Conservation (phyloP, 352 stramenopile species). For the Halophytophthora batemanensis region DNA sequence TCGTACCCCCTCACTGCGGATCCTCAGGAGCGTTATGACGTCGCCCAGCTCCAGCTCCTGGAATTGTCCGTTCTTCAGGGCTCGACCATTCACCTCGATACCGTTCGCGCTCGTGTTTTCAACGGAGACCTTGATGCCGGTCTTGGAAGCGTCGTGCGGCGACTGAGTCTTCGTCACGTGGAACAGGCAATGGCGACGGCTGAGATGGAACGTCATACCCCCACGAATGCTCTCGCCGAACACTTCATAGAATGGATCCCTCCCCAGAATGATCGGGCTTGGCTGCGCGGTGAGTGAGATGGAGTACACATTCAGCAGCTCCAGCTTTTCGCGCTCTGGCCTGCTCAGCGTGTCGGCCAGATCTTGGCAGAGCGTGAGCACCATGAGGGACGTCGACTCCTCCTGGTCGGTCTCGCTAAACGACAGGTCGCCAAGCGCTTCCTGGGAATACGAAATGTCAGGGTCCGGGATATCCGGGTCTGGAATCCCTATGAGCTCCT, state of each 20-base stretch:
- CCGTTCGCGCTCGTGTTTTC: slow-evolving; percentile 77
- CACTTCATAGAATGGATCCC: slow-evolving; percentile 60
- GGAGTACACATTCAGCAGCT: slow-evolving; percentile 43
- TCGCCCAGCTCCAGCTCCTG: slow-evolving; percentile 51
- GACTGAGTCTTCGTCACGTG: slow-evolving; percentile 37
- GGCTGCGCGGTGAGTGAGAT: slow-evolving; percentile 32
- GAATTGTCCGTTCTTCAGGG: slow-evolving; percentile 44
- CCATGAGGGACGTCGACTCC: slow-evolving; percentile 11
- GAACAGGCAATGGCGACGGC: slow-evolving; percentile 62
- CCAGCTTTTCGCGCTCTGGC: slow-evolving; percentile 41
- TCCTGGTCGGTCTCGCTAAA: slow-evolving; percentile 47
- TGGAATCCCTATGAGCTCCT: slow-evolving; percentile 52
- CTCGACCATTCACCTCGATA: slow-evolving; percentile 49
- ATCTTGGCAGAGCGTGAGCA: slow-evolving; percentile 37
- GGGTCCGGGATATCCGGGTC: slow-evolving; percentile 34
- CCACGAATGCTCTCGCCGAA: slow-evolving; percentile 70
- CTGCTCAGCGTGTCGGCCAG: slow-evolving; percentile 42
- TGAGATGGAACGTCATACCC: slow-evolving; percentile 49
- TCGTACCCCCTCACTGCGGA: slow-evolving; percentile 42
- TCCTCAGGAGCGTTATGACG: slow-evolving; percentile 53
- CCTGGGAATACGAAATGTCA: slow-evolving; percentile 62
- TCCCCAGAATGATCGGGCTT: slow-evolving; percentile 32
- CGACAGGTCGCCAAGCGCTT: slow-evolving; percentile 64
- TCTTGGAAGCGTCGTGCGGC: slow-evolving; percentile 22
- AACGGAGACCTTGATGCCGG: slow-evolving; percentile 41